Evolutionary conservation across 2,329 filamentous ascomycete genomes (phyloP).

Genomic region (Xylaria sp.): DNA sequence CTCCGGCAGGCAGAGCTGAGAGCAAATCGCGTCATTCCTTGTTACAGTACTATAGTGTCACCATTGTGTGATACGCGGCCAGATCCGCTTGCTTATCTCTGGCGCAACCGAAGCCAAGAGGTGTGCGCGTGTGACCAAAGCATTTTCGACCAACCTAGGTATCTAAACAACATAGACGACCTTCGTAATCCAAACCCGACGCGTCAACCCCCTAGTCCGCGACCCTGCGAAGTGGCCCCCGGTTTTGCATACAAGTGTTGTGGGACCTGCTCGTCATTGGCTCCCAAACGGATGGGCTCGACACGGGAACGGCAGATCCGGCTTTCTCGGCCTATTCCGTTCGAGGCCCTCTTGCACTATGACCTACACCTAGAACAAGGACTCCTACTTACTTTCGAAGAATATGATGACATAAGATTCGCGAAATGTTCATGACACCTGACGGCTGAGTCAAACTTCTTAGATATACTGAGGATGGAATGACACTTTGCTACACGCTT

Average conservation of each 20-base stretch:
- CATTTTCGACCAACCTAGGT: neutral
- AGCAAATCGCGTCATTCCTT: neutral
- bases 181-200: neutral
- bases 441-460: neutral
- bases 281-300: neutral
- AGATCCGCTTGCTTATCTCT: neutral
- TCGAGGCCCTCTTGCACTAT: neutral
- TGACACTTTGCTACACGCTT: neutral
- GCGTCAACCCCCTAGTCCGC: neutral
- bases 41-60: neutral
- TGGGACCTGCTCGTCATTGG: constrained; percentile 1
- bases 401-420: neutral
- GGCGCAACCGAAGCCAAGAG: neutral
- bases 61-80: neutral
- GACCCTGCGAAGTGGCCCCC: neutral
- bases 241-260: neutral
- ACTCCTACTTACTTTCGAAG: neutral
- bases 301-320: constrained; percentile 3
- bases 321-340: neutral
- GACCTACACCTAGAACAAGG: neutral
- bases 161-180: neutral
- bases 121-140: neutral
- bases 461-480: neutral
- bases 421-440: neutral
- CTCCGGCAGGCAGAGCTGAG: constrained; percentile 5